These are phyloP conservation scores for Cronartium quercuum DNA, from an alignment of 1,284 basidiomycete species.

Conservation along the genomic window DNA sequence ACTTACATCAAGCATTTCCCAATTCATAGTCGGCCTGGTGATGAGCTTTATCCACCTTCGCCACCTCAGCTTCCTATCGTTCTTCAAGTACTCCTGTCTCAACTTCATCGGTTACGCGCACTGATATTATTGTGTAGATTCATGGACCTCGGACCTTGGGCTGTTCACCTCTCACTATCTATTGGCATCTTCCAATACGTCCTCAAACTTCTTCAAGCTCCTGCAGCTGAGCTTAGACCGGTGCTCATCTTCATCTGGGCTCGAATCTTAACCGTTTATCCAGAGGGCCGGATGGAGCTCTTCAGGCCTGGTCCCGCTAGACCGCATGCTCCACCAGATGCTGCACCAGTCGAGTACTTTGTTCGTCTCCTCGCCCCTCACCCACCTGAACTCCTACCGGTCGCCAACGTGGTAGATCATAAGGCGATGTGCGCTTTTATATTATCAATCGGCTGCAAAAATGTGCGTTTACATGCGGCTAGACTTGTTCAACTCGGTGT, in stretches of 20 bases:
- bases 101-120: constrained; percentile 30
- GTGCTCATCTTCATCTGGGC: constrained; percentile 39
- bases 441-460: constrained; percentile 34
- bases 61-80: constrained; percentile 39
- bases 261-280: constrained; percentile 39
- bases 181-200: constrained; percentile 39
- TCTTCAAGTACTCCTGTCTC: constrained; percentile 37
- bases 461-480: constrained; percentile 8
- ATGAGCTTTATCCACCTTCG: constrained; percentile 33
- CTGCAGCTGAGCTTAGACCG: constrained; percentile 32
- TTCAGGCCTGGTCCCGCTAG: constrained; percentile 8
- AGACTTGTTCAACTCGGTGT: constrained; percentile 17
- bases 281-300: constrained; percentile 31
- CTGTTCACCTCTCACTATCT: constrained; percentile 38
- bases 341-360: constrained; percentile 30
- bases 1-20: constrained; percentile 34
- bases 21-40: constrained; percentile 13
- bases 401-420: constrained; percentile 30
- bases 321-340: constrained; percentile 7
- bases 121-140: constrained; percentile 32
- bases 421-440: constrained; percentile 39
- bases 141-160: constrained; percentile 39
- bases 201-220: constrained; percentile 36
- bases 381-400: constrained; percentile 22
- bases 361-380: constrained; percentile 28